Percentiles rank a stretch among this genome's conserved stretches.
These are phyloP conservation scores for Anastatica hierochuntica DNA, from an alignment of 345 rosid genomes.

Conservation along the genomic window DNA sequence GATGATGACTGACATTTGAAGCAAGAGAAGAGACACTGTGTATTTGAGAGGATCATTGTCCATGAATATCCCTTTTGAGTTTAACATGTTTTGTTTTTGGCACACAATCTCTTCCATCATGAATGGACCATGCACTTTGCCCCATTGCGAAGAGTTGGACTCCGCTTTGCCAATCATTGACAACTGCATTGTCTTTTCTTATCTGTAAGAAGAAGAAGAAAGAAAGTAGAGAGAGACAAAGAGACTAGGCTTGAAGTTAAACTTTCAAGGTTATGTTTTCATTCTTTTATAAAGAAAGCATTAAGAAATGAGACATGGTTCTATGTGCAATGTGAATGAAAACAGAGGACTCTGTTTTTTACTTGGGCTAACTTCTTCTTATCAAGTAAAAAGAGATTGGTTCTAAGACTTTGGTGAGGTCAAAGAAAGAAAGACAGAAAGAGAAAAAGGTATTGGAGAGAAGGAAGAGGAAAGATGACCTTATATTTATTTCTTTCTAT, in stretches of 20 bases:
- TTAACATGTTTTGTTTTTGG: slow-evolving; percentile 2
- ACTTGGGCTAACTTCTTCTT: slow-evolving; percentile 10
- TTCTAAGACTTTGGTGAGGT: no score
- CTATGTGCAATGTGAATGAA: background rate
- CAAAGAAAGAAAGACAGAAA: background rate
- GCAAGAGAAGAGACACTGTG: slow-evolving; percentile 14
- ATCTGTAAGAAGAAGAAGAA: background rate
- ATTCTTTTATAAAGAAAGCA: no score
- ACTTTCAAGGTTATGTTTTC: background rate
- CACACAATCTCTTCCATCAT: slow-evolving; percentile 21
- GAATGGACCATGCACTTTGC: slow-evolving; percentile 19
- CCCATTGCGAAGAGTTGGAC: slow-evolving; percentile 9
- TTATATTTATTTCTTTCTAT: slow-evolving; percentile 11
- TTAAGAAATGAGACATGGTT: background rate
- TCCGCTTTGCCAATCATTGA: background rate
- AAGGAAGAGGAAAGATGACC: slow-evolving; percentile 8
- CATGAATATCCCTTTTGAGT: slow-evolving; percentile 21
- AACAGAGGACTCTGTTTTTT: slow-evolving; percentile 24
- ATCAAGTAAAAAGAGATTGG: no score
- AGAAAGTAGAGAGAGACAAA: no score
- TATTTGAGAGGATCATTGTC: slow-evolving; percentile 20
- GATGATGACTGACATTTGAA: slow-evolving; percentile 22
- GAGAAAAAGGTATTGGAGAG: slow-evolving; percentile 7
- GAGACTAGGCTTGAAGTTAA: background rate
- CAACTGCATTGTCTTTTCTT: background rate